phyloP scores from a whole-genome alignment of 73 alveolate genomes.

The Tetrahymena thermophila region DNA sequence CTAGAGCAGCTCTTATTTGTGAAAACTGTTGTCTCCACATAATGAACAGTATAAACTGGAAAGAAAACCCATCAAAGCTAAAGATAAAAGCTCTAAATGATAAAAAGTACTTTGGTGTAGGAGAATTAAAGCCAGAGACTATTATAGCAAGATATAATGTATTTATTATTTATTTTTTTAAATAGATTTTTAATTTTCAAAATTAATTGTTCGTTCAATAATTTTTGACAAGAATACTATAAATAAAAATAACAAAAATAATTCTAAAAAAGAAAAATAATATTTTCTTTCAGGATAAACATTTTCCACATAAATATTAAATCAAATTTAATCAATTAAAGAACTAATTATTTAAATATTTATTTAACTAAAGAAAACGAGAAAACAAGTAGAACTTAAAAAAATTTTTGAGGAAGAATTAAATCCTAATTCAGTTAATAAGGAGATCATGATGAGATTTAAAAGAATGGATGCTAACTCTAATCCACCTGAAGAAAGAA shows the following conservation, averaged over 20 bases:
- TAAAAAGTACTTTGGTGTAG: background rate
- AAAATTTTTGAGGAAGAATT: background rate
- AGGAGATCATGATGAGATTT: background rate
- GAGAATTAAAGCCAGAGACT: background rate
- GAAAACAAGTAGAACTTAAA: background rate
- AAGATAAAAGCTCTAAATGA: background rate
- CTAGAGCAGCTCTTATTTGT: background rate
- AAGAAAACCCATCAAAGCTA: background rate
- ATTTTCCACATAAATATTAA: too few relatives aligned
- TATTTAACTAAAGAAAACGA: background rate
- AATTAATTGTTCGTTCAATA: too few relatives aligned
- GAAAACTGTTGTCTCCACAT: background rate
- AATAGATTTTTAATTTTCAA: too few relatives aligned
- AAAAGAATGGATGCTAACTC: background rate
- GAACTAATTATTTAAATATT: too few relatives aligned
- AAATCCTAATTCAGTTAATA: background rate
- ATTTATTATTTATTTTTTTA: background rate
- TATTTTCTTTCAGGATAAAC: too few relatives aligned
- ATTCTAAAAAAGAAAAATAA: too few relatives aligned
- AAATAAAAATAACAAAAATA: too few relatives aligned
- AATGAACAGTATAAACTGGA: background rate
- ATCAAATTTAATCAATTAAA: too few relatives aligned
- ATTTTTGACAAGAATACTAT: too few relatives aligned
- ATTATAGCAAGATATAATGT: background rate
- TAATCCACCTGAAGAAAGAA: background rate